A percentile compares a stretch with the other conserved stretches of the same genome.
These are phyloP conservation scores for Paspalum vaginatum DNA, from an alignment of 176 grass and related monocot species.

Conservation along the genomic window DNA sequence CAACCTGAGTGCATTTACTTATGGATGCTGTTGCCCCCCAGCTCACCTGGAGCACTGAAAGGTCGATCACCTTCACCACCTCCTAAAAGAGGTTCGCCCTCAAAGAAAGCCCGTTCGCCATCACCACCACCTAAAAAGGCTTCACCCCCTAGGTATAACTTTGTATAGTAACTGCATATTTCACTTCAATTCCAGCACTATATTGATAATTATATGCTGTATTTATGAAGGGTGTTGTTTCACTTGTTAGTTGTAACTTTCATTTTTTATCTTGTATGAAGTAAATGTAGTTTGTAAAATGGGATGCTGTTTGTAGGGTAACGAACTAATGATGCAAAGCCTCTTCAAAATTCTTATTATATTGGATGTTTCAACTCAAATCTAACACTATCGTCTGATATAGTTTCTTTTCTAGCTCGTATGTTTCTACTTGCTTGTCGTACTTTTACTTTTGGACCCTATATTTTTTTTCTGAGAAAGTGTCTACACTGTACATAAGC, in stretches of 20 bases:
- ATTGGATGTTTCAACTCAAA: conserved; percentile 15
- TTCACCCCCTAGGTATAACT: conserved; percentile 68
- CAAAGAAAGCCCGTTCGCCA: conserved; percentile 58
- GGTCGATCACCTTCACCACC: conserved; percentile 67
- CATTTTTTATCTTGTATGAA: conserved; percentile 5
- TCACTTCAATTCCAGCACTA: conserved; percentile 6
- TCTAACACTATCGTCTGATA: not conserved
- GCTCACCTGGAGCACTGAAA: conserved; percentile 61
- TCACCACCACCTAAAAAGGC: conserved; percentile 76
- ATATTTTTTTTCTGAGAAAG: conserved; percentile 1
- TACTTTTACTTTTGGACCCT: not conserved
- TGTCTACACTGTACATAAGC: not conserved
- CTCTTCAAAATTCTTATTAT: not conserved
- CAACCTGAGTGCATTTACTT: conserved; percentile 22
- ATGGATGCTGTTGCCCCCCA: conserved; percentile 38
- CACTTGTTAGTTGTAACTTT: not conserved
- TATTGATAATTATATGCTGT: not conserved
- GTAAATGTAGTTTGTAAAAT: not conserved
- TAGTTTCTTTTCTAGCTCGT: not conserved
- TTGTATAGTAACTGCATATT: conserved; percentile 1
- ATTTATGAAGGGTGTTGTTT: conserved; percentile 15
- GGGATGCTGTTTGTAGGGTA: not conserved
- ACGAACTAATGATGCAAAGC: not conserved
- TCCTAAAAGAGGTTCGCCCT: conserved; percentile 71
- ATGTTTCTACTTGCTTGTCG: not conserved